These are phyloP conservation scores for Phytophthora aleatoria DNA, from an alignment of 352 stramenopile genomes.

Conservation along the genomic window DNA sequence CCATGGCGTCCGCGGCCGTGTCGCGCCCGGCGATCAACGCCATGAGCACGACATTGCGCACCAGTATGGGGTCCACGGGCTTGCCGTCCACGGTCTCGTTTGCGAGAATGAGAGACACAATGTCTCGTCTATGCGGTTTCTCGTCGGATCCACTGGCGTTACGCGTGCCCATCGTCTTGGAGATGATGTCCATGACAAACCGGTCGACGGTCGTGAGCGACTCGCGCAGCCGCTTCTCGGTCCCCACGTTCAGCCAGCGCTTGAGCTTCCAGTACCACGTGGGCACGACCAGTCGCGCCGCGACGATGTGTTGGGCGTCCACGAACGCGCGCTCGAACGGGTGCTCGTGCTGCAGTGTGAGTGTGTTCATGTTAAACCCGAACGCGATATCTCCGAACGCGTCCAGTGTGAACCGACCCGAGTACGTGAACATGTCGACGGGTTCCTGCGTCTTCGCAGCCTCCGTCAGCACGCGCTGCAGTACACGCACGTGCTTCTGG, in stretches of 20 bases:
- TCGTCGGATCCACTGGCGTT: not conserved
- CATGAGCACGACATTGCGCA: slow-evolving; percentile 71
- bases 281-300: slow-evolving; percentile 21
- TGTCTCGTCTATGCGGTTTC: slow-evolving; percentile 20
- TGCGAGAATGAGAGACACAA: slow-evolving; percentile 39
- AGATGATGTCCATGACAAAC: slow-evolving; percentile 38
- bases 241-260: slow-evolving; percentile 40
- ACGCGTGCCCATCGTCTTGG: slow-evolving; percentile 30
- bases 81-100: slow-evolving; percentile 33
- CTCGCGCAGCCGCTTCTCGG: slow-evolving; percentile 24
- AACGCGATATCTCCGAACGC: slow-evolving; percentile 44
- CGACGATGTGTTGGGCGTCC: slow-evolving; percentile 27
- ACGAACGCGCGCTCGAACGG: slow-evolving; percentile 41
- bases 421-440: slow-evolving; percentile 31
- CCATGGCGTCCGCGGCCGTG: slow-evolving; percentile 47
- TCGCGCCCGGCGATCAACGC: slow-evolving; percentile 72
- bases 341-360: slow-evolving; percentile 30
- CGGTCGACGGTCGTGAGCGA: slow-evolving; percentile 19
- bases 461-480: slow-evolving; percentile 31
- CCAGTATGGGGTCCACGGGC: slow-evolving; percentile 30
- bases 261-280: slow-evolving; percentile 46
- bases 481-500: slow-evolving; percentile 39
- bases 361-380: slow-evolving; percentile 35
- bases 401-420: slow-evolving; percentile 39
- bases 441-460: slow-evolving; percentile 1